Base-by-base conservation (phyloP, 345 rosid species). In the Cardiospermum halicacabum region DNA sequence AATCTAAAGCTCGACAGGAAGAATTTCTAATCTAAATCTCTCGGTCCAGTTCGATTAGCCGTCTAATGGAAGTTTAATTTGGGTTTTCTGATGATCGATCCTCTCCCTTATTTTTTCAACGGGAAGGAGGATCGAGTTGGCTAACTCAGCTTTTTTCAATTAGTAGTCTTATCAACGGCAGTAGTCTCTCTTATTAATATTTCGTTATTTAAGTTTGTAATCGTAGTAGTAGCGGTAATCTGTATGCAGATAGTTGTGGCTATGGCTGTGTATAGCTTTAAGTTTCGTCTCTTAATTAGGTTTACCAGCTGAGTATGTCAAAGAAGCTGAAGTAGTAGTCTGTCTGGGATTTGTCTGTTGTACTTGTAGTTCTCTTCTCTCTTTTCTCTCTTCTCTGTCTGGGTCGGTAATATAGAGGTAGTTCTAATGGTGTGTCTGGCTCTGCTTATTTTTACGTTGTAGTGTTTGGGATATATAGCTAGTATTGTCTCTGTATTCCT, bases 31-130 rank as follows among this genome's bases (percentile, higher is more conserved):
- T 2, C 6, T 0, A 34, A n/a, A 3, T 7, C 39, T 34, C 37
- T 34, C 39, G 39, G 39, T 34, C 10, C 39, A 11, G 39, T n/a
- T 48, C 10, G 32, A n/a, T n/a, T 15, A 48, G 42, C 19, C 16
- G 39, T 1, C 15, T 0, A 25, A 16, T n/a, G 32, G 9, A 47
- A n/a, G 4, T 25, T 15, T 22, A n/a, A 26, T 71, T 56, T 70
- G 70, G 65, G 56, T 62, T 72, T 36, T 64, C 37, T 37, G 66
- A 19, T 61, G 34, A 62, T 64, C 73, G 63, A 3, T 74, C 68
- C 67, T 56, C 31, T 91, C 97, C 80, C 81, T 83, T 88, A 88
- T 91, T 88, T 91, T 91, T 91, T 91, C 91, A 81, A 81, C 75
- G 92, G 96, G 92, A 79, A 65, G 58, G 48, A 19, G 72, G 73